Conservation (phyloP, 1,139 yeast species). For the Yamadazyma pseudoaaseri region DNA sequence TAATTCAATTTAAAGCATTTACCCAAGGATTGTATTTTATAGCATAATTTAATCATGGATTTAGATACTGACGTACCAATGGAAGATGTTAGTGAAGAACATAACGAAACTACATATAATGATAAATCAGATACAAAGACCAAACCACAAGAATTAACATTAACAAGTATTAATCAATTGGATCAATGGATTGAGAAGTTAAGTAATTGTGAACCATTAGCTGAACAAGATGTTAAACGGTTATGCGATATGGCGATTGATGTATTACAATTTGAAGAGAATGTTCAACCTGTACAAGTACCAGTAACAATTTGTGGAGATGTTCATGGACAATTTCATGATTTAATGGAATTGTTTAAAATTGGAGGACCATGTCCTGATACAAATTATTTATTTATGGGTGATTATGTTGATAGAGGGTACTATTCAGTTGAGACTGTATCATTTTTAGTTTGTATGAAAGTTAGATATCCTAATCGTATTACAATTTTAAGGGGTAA, state of each 20-base stretch:
- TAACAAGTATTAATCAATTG: conserved; percentile 57
- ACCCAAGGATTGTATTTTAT: conserved; percentile 1
- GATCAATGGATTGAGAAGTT: conserved; percentile 88
- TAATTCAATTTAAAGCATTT: neutral
- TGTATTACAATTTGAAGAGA: conserved; percentile 83
- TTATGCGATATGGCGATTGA: conserved; percentile 92
- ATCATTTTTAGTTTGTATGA: conserved; percentile 86
- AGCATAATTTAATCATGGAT: conserved; percentile 40
- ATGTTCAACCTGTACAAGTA: conserved; percentile 91
- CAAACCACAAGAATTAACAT: conserved; percentile 22
- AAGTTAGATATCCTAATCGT: conserved; percentile 90
- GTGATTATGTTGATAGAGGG: conserved; percentile 97
- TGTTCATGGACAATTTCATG: conserved; percentile 98
- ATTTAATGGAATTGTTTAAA: conserved; percentile 83
- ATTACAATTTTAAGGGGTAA: conserved; percentile 93
- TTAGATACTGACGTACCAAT: conserved; percentile 68
- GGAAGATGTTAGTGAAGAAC: conserved; percentile 66
- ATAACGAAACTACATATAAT: conserved; percentile 15
- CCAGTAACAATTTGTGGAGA: conserved; percentile 98
- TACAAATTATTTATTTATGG: conserved; percentile 77
- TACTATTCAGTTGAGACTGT: conserved; percentile 91
- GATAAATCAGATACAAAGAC: conserved; percentile 8
- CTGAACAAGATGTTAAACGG: conserved; percentile 78
- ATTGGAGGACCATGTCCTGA: conserved; percentile 92
- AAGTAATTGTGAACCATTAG: conserved; percentile 75